Base-by-base conservation (phyloP, 345 rosid species). In the Leavenworthia alabamica region DNA sequence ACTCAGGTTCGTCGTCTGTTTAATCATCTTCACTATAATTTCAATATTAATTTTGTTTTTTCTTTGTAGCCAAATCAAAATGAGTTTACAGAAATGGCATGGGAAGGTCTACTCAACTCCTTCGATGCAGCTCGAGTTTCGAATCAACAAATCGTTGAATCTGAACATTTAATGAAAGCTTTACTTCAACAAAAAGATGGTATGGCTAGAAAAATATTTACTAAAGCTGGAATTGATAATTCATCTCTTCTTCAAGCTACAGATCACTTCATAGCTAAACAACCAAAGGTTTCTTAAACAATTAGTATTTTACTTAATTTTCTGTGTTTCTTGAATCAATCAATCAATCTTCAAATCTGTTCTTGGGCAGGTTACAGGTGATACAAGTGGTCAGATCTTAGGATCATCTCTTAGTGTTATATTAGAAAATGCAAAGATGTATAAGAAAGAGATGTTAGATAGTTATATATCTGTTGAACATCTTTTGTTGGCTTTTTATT, bases 101-200 rank as follows among this genome's bases (percentile, higher is more conserved):
- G 87, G 97, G 91, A 89, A 66, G 98, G 89, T 12, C 69, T 85
- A 20, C 53, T 82, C 19, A 83, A 82, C 11, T 86, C 96, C 1
- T 78, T 80, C 37, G 88, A 85, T 23, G 96, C 89, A 5, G 96
- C 97, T 26, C 77, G 71, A 62, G 75, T 37, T 17, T 79, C 69
- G 57, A 81, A 70, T 29, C 97, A 89, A 49, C 91, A 86, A 47
- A 79, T 79, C 23, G 94, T 86, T 27, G 97, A 92, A 64, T 76
- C 89, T 0, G 91, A 92, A 67, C 97, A 92, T 75, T 77, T 92
- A 50, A 86, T 89, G 98, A 89, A 92, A 84, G 83, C 96, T 54
- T 83, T 92, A 13, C 67, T 92, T 65, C 96, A 92, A 83, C 97
- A 82, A 44, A 92, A 79, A 66, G 96, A 86, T 76, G 97, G 97